Evolutionary conservation across 2,329 filamentous ascomycete species (phyloP).

Genomic region (Ceratocystis harringtonii): DNA sequence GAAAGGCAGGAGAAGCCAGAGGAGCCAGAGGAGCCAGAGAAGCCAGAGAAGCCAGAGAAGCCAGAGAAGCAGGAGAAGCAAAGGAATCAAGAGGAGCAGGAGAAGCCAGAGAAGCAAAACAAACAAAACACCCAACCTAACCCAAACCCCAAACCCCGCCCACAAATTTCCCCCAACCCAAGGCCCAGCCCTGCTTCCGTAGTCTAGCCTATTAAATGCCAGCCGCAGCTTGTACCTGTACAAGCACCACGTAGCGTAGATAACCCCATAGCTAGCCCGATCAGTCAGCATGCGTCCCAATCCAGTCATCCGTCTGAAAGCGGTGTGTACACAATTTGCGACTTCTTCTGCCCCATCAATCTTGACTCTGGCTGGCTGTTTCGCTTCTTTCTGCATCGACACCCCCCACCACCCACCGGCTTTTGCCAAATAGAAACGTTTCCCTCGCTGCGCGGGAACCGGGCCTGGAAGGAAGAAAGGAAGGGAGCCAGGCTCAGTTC

Average conservation of each 20-base stretch:
- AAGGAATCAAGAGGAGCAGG: too few relatives aligned
- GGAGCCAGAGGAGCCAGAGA: too few relatives aligned
- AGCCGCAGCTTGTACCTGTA: not conserved
- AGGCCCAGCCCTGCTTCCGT: not conserved
- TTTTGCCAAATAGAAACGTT: constrained; percentile 1
- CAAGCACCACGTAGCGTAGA: not conserved
- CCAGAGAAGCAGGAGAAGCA: too few relatives aligned
- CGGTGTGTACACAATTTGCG: not conserved
- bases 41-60: too few relatives aligned
- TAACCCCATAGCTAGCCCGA: not conserved
- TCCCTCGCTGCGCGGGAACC: not conserved
- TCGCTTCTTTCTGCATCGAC: not conserved
- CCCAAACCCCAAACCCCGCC: too few relatives aligned
- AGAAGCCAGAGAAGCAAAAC: too few relatives aligned
- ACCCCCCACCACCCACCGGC: not conserved
- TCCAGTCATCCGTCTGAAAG: not conserved
- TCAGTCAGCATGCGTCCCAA: not conserved
- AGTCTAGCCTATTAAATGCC: not conserved
- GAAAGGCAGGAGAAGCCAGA: too few relatives aligned
- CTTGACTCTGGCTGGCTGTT: not conserved
- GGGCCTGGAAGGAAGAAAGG: not conserved
- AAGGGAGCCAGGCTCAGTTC: not conserved
- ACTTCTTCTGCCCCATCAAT: not conserved
- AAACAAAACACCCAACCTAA: too few relatives aligned
- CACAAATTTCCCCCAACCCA: too few relatives aligned